A percentile compares a stretch with the other conserved stretches of the same genome.
Evolutionary conservation across 2,329 filamentous ascomycete species (phyloP).

Genomic region (Aspergillus fumigatiaffinis): DNA sequence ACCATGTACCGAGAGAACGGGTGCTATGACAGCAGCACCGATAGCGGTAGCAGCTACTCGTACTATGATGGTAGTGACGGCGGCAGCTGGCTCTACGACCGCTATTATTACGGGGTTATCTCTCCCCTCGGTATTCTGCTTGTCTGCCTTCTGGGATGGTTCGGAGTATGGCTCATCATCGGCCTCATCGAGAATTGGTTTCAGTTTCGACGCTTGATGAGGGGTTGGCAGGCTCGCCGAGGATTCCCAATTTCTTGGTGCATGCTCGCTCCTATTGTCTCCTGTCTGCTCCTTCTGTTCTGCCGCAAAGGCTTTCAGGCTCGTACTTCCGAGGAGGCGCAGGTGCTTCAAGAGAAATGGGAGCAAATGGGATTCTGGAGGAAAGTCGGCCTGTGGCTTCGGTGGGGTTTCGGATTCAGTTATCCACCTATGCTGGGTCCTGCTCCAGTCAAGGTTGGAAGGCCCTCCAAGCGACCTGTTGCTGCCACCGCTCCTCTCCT

Average conservation of each 20-base stretch:
- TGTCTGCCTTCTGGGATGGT: conserved; percentile 24
- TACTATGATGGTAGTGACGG: conserved; percentile 10
- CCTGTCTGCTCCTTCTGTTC: conserved; percentile 19
- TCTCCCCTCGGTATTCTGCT: conserved; percentile 23
- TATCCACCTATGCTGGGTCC: conserved; percentile 28
- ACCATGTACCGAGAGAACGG: conserved; percentile 10
- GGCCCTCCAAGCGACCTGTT: neutral
- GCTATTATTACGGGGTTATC: conserved; percentile 18
- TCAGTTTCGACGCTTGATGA: conserved; percentile 31
- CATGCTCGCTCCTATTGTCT: conserved; percentile 19
- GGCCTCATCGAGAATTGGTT: conserved; percentile 29
- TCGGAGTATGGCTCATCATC: conserved; percentile 22
- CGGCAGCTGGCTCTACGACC: conserved; percentile 20
- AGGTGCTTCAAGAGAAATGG: conserved; percentile 23
- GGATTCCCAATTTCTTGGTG: conserved; percentile 29
- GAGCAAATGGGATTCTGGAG: conserved; percentile 21
- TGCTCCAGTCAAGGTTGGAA: conserved; percentile 12
- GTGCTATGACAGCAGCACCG: conserved; percentile 11
- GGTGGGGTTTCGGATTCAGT: conserved; percentile 28
- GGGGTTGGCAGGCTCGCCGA: conserved; percentile 31
- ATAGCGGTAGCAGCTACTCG: neutral
- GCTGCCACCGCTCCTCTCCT: conserved; percentile 6
- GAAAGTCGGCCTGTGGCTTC: conserved; percentile 24
- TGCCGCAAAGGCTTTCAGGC: conserved; percentile 27
- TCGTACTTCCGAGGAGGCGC: conserved; percentile 23